Evolutionary conservation across 805 yeast genomes (phyloP).

Genomic region (Candida xyloterini): DNA sequence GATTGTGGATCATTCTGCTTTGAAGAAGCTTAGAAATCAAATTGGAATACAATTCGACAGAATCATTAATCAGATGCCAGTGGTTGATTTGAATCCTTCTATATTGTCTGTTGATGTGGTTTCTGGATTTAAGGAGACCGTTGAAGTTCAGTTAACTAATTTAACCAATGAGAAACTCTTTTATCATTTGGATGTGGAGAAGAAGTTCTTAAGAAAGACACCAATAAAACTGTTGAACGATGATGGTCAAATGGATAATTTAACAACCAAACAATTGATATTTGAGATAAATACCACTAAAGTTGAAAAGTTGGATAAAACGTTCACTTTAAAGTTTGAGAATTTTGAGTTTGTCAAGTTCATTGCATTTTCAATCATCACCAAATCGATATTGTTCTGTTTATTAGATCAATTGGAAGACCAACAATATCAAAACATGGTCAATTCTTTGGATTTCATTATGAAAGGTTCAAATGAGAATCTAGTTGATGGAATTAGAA

Average conservation of each 20-base stretch:
- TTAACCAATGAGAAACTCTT: conserved; percentile 35
- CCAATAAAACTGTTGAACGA: conserved; percentile 18
- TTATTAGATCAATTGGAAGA: conserved; percentile 32
- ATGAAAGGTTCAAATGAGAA: conserved; percentile 10
- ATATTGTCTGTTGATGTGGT: conserved; percentile 41
- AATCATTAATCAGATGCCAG: conserved; percentile 25
- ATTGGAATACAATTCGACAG: conserved; percentile 34
- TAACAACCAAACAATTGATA: conserved; percentile 30
- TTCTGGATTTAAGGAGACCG: conserved; percentile 31
- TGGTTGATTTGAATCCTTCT: conserved; percentile 44
- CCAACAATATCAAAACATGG: conserved; percentile 24
- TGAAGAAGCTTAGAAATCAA: conserved; percentile 34
- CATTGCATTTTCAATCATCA: conserved; percentile 21
- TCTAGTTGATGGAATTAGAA: conserved; percentile 8
- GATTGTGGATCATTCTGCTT: conserved; percentile 36
- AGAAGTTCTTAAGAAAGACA: conserved; percentile 19
- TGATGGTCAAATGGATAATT: conserved; percentile 24
- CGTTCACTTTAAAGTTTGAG: conserved; percentile 13
- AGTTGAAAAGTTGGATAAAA: conserved; percentile 17
- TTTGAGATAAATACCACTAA: conserved; percentile 14
- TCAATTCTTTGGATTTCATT: conserved; percentile 22
- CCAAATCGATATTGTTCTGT: conserved; percentile 35
- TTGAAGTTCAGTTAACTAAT: conserved; percentile 33
- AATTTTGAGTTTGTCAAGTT: conserved; percentile 16
- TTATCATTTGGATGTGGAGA: conserved; percentile 38